Percentiles rank a stretch among this genome's conserved stretches.
Conservation (phyloP, 225 moss, liverwort and hornwort species). For the Anthoceros angustus region DNA sequence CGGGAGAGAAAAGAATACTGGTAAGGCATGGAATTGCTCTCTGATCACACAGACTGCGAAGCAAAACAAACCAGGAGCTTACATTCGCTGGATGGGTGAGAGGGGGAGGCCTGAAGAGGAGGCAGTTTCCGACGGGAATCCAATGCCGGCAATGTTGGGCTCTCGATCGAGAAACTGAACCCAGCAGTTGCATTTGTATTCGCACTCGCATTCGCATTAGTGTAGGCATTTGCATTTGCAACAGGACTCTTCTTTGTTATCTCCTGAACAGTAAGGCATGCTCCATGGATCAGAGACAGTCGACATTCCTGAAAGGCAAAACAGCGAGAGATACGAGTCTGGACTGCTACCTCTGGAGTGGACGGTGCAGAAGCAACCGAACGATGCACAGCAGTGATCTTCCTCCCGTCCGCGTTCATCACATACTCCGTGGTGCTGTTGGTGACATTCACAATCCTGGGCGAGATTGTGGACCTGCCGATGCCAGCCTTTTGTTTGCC, state of each 20-base stretch:
- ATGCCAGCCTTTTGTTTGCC: neutral
- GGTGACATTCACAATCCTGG: neutral
- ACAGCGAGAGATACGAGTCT: no score
- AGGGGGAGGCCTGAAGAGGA: neutral
- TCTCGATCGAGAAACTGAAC: neutral
- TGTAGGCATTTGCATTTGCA: no score
- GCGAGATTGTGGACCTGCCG: neutral
- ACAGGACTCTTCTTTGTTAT: no score
- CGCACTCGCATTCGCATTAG: no score
- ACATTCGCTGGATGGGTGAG: neutral
- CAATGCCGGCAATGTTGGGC: neutral
- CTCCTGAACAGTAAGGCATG: no score
- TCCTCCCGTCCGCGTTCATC: neutral
- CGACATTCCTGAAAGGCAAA: no score
- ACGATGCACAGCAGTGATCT: neutral
- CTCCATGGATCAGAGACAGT: no score
- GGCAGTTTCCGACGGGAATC: conserved; percentile 1
- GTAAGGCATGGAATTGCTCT: neutral
- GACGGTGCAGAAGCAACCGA: neutral
- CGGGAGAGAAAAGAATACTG: neutral
- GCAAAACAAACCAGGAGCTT: neutral
- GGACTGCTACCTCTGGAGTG: neutral
- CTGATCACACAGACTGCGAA: neutral
- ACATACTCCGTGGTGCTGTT: neutral
- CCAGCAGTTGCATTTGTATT: neutral